A percentile compares a stretch with the other conserved stretches of the same genome.
phyloP scores from a whole-genome alignment of 2,329 filamentous ascomycete species.

The Diplodia seriata region DNA sequence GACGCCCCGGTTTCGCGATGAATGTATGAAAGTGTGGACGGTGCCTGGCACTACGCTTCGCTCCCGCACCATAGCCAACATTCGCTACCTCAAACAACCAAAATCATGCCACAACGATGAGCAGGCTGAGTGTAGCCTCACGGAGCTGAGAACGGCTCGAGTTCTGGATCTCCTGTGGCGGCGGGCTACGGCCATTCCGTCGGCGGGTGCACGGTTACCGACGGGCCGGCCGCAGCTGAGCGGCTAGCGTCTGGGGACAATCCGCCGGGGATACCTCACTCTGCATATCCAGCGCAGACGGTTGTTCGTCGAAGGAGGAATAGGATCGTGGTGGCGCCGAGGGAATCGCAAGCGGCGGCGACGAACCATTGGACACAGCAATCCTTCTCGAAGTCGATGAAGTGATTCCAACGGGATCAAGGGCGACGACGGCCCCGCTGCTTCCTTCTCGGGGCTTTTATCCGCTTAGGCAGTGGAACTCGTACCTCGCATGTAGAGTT shows the following conservation, averaged over 20 bases:
- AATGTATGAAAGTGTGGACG: not conserved
- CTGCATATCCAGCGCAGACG: not conserved
- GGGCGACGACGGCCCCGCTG: not conserved
- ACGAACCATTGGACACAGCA: not conserved
- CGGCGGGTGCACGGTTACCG: not conserved
- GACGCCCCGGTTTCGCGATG: not conserved
- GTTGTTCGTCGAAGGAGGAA: not conserved
- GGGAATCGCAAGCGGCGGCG: not conserved
- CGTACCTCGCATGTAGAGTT: not conserved
- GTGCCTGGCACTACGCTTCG: not conserved
- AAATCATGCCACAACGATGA: not conserved
- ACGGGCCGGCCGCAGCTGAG: not conserved
- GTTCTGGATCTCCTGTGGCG: constrained; percentile 2
- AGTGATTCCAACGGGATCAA: not conserved
- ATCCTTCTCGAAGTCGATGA: not conserved
- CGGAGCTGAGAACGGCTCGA: not conserved
- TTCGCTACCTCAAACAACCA: not conserved
- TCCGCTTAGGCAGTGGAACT: not conserved
- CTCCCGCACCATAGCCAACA: not conserved
- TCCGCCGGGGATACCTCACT: not conserved
- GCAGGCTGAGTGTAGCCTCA: not conserved
- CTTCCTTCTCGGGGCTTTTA: not conserved
- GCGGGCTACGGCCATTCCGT: not conserved
- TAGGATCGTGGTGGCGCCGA: not conserved
- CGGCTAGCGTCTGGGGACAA: no score